Evolutionary conservation across 495 filamentous ascomycete species (phyloP), one percentile per base, ranked within the genome.

Genomic region (Peziza echinospora): DNA sequence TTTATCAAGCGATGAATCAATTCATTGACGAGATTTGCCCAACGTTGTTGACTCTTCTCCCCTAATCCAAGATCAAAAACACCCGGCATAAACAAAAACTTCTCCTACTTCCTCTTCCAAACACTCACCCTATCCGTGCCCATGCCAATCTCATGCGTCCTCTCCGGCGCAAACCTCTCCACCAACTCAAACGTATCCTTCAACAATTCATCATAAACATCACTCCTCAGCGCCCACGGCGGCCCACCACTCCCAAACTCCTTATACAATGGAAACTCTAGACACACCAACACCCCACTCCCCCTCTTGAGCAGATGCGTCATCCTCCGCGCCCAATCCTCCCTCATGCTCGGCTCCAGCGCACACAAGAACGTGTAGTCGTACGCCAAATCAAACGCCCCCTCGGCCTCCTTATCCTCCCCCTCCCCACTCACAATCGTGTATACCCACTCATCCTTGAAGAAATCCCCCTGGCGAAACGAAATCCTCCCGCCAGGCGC

Each of bases 281-380:
- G 63, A 55, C 84, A 89, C 37, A 89, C 69, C 41, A 92, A 63
- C 25, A 67, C 62, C 17, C 78, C 75, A n/a, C 60, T 61, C 10
- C 64, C 62, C 5, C 70, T 68, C 44, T 70, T 63, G 24, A 87
- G 67, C 19, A 89, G 70, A 47, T 78, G 62, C 3, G 65, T 63
- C 63, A 81, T 74, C 21, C 76, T 68, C 10, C 67, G 63, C 8
- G 79, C 75, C 83, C 82, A 92, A n/a, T 62, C 54, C 3, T 78
- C 71, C 11, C 84, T 72, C 30, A 78, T 55, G 0, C 62, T 59
- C 9, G 73, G 76, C 5, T 71, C 69, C 11, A 92, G 66, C n/a
- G 82, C 82, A 55, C 71, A 85, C 51, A 89, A 73, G 62, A 89
- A 92, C 23, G 80, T 84, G 57, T 86, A 85, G 60, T 89, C 83